phyloP scores from a whole-genome alignment of 495 filamentous ascomycete genomes.

The Penicillium ochrochloron region DNA sequence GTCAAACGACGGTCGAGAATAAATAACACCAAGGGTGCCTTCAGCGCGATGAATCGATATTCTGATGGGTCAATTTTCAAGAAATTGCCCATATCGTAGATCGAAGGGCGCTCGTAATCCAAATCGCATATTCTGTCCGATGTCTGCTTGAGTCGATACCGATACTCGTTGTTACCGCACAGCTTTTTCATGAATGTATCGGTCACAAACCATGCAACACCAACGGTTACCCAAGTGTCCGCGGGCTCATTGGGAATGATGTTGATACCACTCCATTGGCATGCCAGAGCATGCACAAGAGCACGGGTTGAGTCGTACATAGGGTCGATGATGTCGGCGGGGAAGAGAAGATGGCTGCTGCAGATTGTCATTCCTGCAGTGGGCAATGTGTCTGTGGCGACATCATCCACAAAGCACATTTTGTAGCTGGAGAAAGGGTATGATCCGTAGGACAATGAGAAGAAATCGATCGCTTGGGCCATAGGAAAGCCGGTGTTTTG shows the following conservation, averaged over 20 bases:
- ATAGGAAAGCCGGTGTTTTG: slow-evolving; percentile 81
- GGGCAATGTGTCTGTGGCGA: slow-evolving; percentile 69
- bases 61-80: slow-evolving; percentile 81
- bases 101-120: slow-evolving; percentile 80
- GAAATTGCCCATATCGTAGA: slow-evolving; percentile 77
- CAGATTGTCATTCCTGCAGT: slow-evolving; percentile 86
- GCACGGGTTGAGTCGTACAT: slow-evolving; percentile 76
- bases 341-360: slow-evolving; percentile 83
- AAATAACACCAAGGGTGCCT: slow-evolving; percentile 88
- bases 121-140: slow-evolving; percentile 79
- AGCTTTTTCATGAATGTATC: slow-evolving; percentile 87
- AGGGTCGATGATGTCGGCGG: slow-evolving; percentile 78
- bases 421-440: slow-evolving; percentile 90
- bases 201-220: slow-evolving; percentile 90
- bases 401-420: slow-evolving; percentile 91
- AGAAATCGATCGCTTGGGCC: slow-evolving; percentile 80
- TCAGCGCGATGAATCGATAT: slow-evolving; percentile 86
- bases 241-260: slow-evolving; percentile 76
- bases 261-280: slow-evolving; percentile 90
- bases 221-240: slow-evolving; percentile 93
- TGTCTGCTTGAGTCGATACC: slow-evolving; percentile 85
- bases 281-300: slow-evolving; percentile 82
- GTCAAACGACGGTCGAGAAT: slow-evolving; percentile 88
- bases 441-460: slow-evolving; percentile 79
- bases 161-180: slow-evolving; percentile 92